A percentile compares a stretch with the other conserved stretches of the same genome.
Conservation (phyloP, 1,139 yeast species). For the Zygoascus sp. region DNA sequence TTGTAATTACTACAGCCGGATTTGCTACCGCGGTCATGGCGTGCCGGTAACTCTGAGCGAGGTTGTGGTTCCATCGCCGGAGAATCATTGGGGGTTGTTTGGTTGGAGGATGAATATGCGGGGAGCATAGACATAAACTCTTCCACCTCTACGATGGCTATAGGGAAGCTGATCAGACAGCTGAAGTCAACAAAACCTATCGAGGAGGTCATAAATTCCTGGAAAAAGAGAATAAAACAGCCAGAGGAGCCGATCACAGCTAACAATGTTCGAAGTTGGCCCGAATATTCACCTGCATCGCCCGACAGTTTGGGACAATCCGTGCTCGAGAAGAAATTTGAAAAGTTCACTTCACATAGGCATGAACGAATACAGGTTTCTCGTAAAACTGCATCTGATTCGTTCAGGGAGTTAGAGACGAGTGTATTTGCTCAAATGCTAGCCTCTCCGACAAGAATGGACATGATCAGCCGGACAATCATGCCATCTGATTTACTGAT, state of each 20-base stretch:
- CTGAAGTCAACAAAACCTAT: conserved; percentile 1
- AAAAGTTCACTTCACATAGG: conserved; percentile 22
- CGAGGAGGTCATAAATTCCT: conserved; percentile 1
- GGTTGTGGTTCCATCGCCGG: conserved; percentile 10
- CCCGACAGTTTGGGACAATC: conserved; percentile 18
- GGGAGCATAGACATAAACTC: background rate
- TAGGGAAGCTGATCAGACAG: conserved; percentile 3
- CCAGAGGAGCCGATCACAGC: background rate
- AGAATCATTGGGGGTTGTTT: conserved; percentile 6
- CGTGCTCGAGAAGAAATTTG: conserved; percentile 22
- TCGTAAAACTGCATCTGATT: conserved; percentile 12
- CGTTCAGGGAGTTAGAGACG: conserved; percentile 2
- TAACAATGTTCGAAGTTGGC: background rate
- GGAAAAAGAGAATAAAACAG: background rate
- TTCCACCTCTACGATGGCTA: background rate
- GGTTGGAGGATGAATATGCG: background rate
- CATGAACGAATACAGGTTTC: conserved; percentile 13
- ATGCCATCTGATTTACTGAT: conserved; percentile 30
- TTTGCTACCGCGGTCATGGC: conserved; percentile 28
- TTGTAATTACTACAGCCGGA: conserved; percentile 28
- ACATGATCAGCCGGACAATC: conserved; percentile 22
- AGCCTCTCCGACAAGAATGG: conserved; percentile 31
- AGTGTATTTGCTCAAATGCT: conserved; percentile 31
- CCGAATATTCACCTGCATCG: conserved; percentile 11
- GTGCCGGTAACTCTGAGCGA: conserved; percentile 13